These are phyloP conservation scores for Lactarius indigo DNA, from an alignment of 768 basidiomycete genomes.

Conservation along the genomic window DNA sequence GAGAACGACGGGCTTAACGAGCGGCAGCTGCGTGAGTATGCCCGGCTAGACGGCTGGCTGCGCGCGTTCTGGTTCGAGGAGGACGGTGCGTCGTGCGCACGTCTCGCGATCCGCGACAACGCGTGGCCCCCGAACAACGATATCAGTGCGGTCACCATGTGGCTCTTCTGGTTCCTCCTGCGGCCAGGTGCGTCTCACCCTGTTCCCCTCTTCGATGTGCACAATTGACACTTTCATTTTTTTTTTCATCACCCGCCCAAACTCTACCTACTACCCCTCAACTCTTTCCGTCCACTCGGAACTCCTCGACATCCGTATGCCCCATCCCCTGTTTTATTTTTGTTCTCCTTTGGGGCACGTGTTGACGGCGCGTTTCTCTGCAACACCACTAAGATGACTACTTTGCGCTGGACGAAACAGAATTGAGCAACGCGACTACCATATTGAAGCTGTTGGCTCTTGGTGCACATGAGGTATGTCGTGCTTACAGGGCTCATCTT, in stretches of 20 bases:
- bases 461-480: slow-evolving; percentile 55
- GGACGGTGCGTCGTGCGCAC: slow-evolving; percentile 52
- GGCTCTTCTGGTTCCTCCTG: slow-evolving; percentile 75
- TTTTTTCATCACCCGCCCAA: background rate
- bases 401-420: slow-evolving; percentile 34
- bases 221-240: background rate
- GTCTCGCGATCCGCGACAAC: slow-evolving; percentile 39
- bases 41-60: slow-evolving; percentile 59
- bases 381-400: slow-evolving; percentile 44
- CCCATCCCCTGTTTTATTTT: background rate
- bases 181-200: slow-evolving; percentile 46
- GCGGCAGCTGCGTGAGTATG: slow-evolving; percentile 66
- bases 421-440: slow-evolving; percentile 44
- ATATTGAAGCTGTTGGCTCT: slow-evolving; percentile 61
- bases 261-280: background rate
- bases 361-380: slow-evolving; percentile 8
- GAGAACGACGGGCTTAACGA: slow-evolving; percentile 78
- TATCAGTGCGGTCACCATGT: slow-evolving; percentile 62
- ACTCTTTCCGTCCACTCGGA: background rate
- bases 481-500: slow-evolving; percentile 26
- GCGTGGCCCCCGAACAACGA: slow-evolving; percentile 56
- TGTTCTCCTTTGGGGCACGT: background rate
- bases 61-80: slow-evolving; percentile 63
- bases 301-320: background rate
- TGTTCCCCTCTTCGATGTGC: background rate